Base-by-base conservation (phyloP, 306 rosid species). In the Alnus rubra region DNA sequence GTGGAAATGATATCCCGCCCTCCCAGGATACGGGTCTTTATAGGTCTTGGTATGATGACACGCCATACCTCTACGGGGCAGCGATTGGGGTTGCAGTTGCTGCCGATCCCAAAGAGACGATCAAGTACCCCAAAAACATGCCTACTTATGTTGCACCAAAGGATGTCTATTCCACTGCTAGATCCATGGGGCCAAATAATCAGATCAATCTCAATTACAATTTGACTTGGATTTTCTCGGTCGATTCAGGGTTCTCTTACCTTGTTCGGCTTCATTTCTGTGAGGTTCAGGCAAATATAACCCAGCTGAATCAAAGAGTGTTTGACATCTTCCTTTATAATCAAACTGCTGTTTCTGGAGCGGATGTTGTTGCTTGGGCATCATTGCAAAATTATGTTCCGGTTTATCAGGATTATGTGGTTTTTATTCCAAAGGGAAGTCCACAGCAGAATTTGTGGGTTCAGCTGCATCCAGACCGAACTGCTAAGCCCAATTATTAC, bases 261-360 rank as follows among this genome's bases (percentile, higher is more conserved):
- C 90, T 95, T 74, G 98, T 91, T 75, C 87, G 99, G 83, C 97
- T 95, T 59, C 97, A 95, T 82, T 93, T 95, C 78, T 93, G 97
- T 76, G 99, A 96, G 88, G 83, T 84, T 48, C 42, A 86, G 1
- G 13, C 78, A 4, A 82, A 52, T 69, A 81, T 96, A 33, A 82
- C 84, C 49, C 74, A 64, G 75, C 0, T 13, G 9, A 90, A 96
- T 83, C 91, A 93, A 71, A 88, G 93, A 74, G 96, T 89, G 54
- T 96, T 96, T 59, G 59, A 87, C 70, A 86, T 93, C 70, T 90
- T 76, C 81, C 80, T 96, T 79, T 69, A 70, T 52, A 96, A 93
- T 76, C 90, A 91, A 80, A 95, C 97, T 42, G 98, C 96, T 52
- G 4, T 16, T 62, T 1, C 2, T 0, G 76, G 35, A 4, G 92